These are phyloP conservation scores for Lodderomyces theae DNA, from an alignment of 1,139 yeast species.

Conservation along the genomic window DNA sequence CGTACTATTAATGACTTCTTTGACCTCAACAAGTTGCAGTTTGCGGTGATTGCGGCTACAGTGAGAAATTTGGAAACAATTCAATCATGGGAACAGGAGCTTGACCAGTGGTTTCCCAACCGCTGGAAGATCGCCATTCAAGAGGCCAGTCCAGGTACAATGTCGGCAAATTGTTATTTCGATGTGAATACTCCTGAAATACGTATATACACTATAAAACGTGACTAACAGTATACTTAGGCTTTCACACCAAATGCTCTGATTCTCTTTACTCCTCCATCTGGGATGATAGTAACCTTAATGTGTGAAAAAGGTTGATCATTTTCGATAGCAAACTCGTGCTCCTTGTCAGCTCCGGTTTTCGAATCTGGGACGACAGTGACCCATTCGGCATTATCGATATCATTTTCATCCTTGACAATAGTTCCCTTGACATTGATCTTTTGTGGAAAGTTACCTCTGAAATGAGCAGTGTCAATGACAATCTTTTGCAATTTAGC, in stretches of 20 bases:
- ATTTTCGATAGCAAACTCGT: slow-evolving; percentile 43
- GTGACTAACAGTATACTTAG: background rate
- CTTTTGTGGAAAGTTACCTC: slow-evolving; percentile 90
- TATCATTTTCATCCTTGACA: slow-evolving; percentile 31
- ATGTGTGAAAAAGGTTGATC: slow-evolving; percentile 54
- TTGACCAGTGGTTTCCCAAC: slow-evolving; percentile 25
- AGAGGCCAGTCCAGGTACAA: slow-evolving; percentile 19
- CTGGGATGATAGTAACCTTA: slow-evolving; percentile 81
- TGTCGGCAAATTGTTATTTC: slow-evolving; percentile 27
- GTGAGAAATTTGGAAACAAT: slow-evolving; percentile 63
- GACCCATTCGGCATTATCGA: slow-evolving; percentile 49
- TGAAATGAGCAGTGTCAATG: slow-evolving; percentile 88
- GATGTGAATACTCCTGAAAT: slow-evolving; percentile 41
- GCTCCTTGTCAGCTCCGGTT: slow-evolving; percentile 81
- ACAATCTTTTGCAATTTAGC: slow-evolving; percentile 57
- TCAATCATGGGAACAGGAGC: slow-evolving; percentile 46
- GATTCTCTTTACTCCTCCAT: slow-evolving; percentile 91
- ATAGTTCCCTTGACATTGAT: slow-evolving; percentile 58
- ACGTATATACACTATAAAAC: slow-evolving; percentile 27
- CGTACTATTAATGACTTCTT: slow-evolving; percentile 45
- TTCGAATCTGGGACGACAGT: slow-evolving; percentile 63
- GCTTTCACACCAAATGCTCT: slow-evolving; percentile 69
- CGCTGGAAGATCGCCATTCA: slow-evolving; percentile 24
- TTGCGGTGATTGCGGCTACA: slow-evolving; percentile 65
- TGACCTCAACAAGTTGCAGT: slow-evolving; percentile 26